Evolutionary conservation across 495 filamentous ascomycete species (phyloP).

Genomic region (Cercophora scortea): DNA sequence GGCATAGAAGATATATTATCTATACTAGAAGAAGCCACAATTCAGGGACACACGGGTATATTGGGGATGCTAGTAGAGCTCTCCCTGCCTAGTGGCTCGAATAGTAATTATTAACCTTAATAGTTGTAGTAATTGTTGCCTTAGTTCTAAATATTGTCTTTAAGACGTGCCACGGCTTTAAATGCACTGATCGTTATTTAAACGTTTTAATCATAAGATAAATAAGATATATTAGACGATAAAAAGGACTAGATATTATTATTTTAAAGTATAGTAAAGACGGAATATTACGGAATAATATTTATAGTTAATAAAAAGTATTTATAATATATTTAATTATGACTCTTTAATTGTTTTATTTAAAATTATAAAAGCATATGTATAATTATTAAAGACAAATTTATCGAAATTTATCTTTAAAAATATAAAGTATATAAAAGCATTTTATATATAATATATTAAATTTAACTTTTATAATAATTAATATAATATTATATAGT

Average conservation of each 20-base stretch:
- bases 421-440: neutral
- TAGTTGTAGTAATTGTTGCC: neutral
- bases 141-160: neutral
- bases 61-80: too few species aligned
- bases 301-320: too few species aligned
- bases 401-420: neutral
- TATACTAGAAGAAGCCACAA: neutral
- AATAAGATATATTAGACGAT: too few species aligned
- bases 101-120: neutral
- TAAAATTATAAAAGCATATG: neutral
- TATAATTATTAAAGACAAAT: neutral
- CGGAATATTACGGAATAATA: too few species aligned
- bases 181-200: neutral
- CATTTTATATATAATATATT: neutral
- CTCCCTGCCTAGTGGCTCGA: neutral
- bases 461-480: too few species aligned
- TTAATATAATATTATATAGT: neutral
- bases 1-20: neutral
- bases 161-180: too few species aligned
- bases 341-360: neutral
- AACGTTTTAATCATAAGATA: neutral
- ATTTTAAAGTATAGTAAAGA: too few species aligned
- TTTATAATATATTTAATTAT: too few species aligned
- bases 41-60: too few species aligned
- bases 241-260: too few species aligned